Evolutionary conservation across 2,329 filamentous ascomycete species (phyloP), one percentile per base, ranked within the genome.

Genomic region (Amylocarpus encephaloides): DNA sequence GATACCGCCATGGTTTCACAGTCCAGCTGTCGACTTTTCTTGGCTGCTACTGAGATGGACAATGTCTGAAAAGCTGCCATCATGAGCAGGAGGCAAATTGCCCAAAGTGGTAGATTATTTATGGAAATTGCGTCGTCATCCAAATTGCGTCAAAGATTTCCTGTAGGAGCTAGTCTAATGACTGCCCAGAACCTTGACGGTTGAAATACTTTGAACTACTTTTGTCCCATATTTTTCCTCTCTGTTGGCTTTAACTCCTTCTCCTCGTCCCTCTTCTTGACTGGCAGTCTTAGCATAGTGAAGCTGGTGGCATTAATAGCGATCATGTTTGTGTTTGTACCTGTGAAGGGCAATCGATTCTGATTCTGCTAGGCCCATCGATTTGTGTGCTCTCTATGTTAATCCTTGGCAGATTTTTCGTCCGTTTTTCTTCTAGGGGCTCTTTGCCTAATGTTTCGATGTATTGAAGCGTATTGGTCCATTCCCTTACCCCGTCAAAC

Each of bases 171-270:
- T 13, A 45, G 48, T 6, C 33, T 54, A 12, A 51, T 54, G 48
- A 40, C 51, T 42, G 48, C 41, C 76, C 77, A 0, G 86, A 90
- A 61, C 88, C 83, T 52, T 83, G 80, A 76, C 0, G 85, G 85
- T 1, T 83, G 85, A 1, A 82, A 80, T 5, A 80, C 77, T 36
- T 79, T 80, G 58, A 80, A 77, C 1, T 71, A 80, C 41, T 80
- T 80, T 59, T 77, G 78, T 0, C 71, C 76, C 0, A 68, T 77
- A 45, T 75, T 80, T 49, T 81, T 82, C 59, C 69, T 66, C 2
- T 69, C 79, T 55, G 70, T 80, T 43, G 78, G 78, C 6, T 73
- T 74, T 22, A 73, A 70, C 1, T 77, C 77, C 1, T 68, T 72
- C 43, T 73, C 73, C 22, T 76, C 80, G 70, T 64, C 75, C 54